A percentile compares a stretch with the other conserved stretches of the same genome.
Evolutionary conservation across 305 asterid genomes (phyloP).

Genomic region (Solanum chacoense): DNA sequence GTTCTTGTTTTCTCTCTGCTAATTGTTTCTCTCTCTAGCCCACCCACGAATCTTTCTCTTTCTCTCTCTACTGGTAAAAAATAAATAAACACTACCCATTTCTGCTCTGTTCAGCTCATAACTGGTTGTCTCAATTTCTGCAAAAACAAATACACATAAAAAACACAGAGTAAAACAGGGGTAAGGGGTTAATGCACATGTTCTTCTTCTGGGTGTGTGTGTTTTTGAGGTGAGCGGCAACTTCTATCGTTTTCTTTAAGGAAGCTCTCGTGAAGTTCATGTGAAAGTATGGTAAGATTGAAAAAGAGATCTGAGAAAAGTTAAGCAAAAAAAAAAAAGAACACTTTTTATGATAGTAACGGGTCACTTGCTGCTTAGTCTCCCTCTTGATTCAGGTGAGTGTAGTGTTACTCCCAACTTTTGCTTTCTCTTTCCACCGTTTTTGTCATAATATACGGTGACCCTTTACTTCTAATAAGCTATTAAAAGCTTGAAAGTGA

Average conservation of each 20-base stretch:
- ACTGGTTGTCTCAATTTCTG: slow-evolving; percentile 6
- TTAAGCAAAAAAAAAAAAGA: neutral
- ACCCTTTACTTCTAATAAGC: neutral
- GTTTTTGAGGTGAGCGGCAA: slow-evolving; percentile 1
- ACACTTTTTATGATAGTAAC: slow-evolving; percentile 34
- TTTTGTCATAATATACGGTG: neutral
- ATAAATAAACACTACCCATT: neutral
- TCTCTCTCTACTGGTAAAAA: neutral
- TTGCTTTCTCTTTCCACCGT: slow-evolving; percentile 4
- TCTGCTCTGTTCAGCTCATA: slow-evolving; percentile 4
- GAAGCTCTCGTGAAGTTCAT: slow-evolving; percentile 57
- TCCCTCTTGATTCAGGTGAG: slow-evolving; percentile 69
- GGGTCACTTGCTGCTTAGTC: slow-evolving; percentile 40
- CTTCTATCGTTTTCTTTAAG: slow-evolving; percentile 24
- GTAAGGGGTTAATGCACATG: neutral
- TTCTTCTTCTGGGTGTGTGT: neutral
- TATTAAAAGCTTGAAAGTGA: neutral
- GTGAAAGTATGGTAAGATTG: slow-evolving; percentile 33
- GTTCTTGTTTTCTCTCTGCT: slow-evolving; percentile 1
- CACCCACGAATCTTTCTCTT: neutral
- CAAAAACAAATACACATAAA: neutral
- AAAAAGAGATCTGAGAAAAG: slow-evolving; percentile 53
- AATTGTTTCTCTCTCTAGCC: slow-evolving; percentile 21
- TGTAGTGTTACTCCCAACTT: slow-evolving; percentile 17
- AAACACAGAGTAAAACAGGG: neutral